phyloP scores from a whole-genome alignment of 805 yeast genomes.

The Komagataella populi region DNA sequence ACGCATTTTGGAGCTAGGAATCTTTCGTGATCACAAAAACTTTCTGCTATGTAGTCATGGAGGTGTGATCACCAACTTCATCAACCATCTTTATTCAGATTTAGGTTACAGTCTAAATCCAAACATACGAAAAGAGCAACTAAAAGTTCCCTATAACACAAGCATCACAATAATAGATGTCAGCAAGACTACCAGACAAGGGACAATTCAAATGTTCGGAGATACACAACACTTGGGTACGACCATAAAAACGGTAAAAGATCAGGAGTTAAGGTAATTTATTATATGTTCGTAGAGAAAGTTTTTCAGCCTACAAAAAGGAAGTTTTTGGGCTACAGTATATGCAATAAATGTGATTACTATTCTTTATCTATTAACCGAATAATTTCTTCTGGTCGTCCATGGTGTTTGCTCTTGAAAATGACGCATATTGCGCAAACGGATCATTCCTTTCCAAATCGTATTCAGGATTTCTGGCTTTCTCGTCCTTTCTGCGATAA shows the following conservation, averaged over 20 bases:
- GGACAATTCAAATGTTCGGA: conserved; percentile 42
- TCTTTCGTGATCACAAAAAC: conserved; percentile 24
- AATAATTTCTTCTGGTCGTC: conserved; percentile 2
- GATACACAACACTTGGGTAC: conserved; percentile 57
- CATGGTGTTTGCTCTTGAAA: conserved; percentile 37
- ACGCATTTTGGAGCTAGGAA: conserved; percentile 22
- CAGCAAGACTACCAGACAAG: conserved; percentile 22
- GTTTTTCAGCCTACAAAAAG: background rate
- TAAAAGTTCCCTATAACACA: conserved; percentile 61
- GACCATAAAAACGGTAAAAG: conserved; percentile 29
- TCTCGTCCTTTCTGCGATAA: conserved; percentile 22
- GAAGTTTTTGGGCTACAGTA: no score
- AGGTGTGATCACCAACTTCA: conserved; percentile 56
- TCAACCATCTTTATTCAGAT: conserved; percentile 33
- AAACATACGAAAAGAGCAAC: conserved; percentile 22
- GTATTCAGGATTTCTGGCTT: conserved; percentile 43
- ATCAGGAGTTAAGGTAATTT: conserved; percentile 27
- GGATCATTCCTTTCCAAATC: conserved; percentile 53
- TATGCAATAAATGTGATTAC: background rate
- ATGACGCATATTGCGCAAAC: conserved; percentile 46
- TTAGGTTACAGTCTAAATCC: conserved; percentile 22
- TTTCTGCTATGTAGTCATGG: conserved; percentile 66
- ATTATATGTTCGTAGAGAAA: background rate
- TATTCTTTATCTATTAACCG: background rate
- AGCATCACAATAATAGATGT: conserved; percentile 58